Evolutionary conservation across 129 eudicot species (phyloP), one percentile per base, ranked within the genome.

Genomic region (Arctium minus): DNA sequence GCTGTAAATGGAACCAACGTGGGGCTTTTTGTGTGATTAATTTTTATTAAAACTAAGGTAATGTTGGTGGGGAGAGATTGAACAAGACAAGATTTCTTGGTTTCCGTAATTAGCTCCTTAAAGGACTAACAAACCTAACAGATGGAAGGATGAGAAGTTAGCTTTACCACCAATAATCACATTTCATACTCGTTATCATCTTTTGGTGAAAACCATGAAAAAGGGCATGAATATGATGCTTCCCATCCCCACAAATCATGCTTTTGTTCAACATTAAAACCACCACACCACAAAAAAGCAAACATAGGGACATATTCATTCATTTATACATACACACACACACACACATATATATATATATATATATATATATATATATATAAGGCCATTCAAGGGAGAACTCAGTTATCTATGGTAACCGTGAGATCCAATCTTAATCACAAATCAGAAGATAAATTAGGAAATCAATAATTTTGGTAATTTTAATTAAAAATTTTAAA

Each of bases 41-140:
- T 6, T 48, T 88, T 37, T 70, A 40, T 74, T 78, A 46, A 40
- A 70, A 64, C 42, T 40, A 22, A 62, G 9, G 39, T 69, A 33
- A 53, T 42, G 29, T 76, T 72, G 33, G 37, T 75, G 2, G 1
- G 77, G 32, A 70, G 38, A 39, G 85, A 82, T 18, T 67, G 36
- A 78, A 85, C 39, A 80, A 32, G 60, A 71, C 69, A 70, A 67
- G 64, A 33, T 72, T 79, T 87, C 53, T 80, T 85, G 86, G 86
- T 71, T 68, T 84, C 92, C 92, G 80, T 76, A 80, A 73, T 87
- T 85, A 83, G 90, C 89, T 93, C 97, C 98, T 85, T 76, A 90
- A 91, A 85, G 78, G 22, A 76, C 87, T 93, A 68, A 44, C 67
- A 76, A 48, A 79, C 91, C 93, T 27, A 87, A 86, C 98, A 93